Conservation (phyloP, 306 rosid genomes). For the Vigna unguiculata region DNA sequence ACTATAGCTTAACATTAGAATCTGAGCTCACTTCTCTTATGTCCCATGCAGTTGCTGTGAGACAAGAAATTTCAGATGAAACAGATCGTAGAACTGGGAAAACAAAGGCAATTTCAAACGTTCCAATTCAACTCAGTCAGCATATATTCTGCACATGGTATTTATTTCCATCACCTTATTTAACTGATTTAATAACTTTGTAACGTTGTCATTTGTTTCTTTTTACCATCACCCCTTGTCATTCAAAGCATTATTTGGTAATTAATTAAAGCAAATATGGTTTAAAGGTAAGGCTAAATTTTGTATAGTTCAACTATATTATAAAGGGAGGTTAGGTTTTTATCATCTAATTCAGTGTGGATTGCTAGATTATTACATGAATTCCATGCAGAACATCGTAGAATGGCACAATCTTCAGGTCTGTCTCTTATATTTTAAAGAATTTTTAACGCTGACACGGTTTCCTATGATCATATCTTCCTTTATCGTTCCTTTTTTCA, state of each 20-base stretch:
- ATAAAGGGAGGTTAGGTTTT: no score
- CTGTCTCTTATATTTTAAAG: slow-evolving; percentile 32
- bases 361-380: no score
- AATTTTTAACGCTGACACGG: slow-evolving; percentile 4
- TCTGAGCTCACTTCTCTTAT: slow-evolving; percentile 5
- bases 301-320: background rate
- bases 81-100: slow-evolving; percentile 87
- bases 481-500: slow-evolving; percentile 16
- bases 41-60: slow-evolving; percentile 66
- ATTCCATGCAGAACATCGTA: no score
- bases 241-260: background rate
- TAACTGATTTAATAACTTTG: slow-evolving; percentile 10
- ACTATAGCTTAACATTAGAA: slow-evolving; percentile 4
- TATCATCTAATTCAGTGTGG: no score
- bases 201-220: background rate
- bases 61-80: slow-evolving; percentile 83
- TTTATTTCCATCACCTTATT: slow-evolving; percentile 38
- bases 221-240: background rate
- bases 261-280: background rate
- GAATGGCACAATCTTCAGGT: slow-evolving; percentile 52
- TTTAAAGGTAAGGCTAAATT: background rate
- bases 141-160: slow-evolving; percentile 57
- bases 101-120: slow-evolving; percentile 74
- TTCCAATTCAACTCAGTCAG: slow-evolving; percentile 88
- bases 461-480: slow-evolving; percentile 11